Conservation (phyloP, 2,329 filamentous ascomycete species). For the Phialocephala subalpina region DNA sequence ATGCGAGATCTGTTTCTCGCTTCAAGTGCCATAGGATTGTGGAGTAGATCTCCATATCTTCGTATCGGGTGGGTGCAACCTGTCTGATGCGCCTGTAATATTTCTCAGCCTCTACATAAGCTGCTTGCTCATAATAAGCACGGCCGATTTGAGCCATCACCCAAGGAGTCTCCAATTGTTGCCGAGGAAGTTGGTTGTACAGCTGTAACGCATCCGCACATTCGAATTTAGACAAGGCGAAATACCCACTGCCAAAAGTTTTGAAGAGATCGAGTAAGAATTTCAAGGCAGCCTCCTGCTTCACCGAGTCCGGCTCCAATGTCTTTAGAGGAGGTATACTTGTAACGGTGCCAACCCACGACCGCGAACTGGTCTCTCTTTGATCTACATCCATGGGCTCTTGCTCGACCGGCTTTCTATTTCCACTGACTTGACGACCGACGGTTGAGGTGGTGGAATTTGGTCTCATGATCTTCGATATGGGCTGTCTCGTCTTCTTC, state of each 20-base stretch:
- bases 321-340: constrained; percentile 37
- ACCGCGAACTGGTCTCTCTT: constrained; percentile 58
- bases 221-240: constrained; percentile 79
- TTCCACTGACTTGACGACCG: constrained; percentile 88
- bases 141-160: constrained; percentile 90
- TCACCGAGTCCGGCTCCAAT: constrained; percentile 60
- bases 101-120: constrained; percentile 86
- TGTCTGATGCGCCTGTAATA: constrained; percentile 83
- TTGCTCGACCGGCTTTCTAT: constrained; percentile 76
- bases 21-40: constrained; percentile 99
- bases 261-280: constrained; percentile 82
- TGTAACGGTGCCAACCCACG: constrained; percentile 39
- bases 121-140: constrained; percentile 88
- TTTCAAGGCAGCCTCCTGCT: constrained; percentile 77
- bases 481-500: constrained; percentile 82
- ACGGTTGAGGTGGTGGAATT: constrained; percentile 74
- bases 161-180: constrained; percentile 91
- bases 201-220: constrained; percentile 79
- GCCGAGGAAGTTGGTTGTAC: constrained; percentile 73
- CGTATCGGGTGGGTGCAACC: constrained; percentile 81
- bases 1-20: constrained; percentile 88
- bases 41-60: constrained; percentile 98
- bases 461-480: constrained; percentile 71
- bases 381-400: constrained; percentile 74
- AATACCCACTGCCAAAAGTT: constrained; percentile 83